A percentile compares a stretch with the other conserved stretches of the same genome.
Conservation (phyloP, 164 flowering plant genomes). For the Buxus sempervirens region DNA sequence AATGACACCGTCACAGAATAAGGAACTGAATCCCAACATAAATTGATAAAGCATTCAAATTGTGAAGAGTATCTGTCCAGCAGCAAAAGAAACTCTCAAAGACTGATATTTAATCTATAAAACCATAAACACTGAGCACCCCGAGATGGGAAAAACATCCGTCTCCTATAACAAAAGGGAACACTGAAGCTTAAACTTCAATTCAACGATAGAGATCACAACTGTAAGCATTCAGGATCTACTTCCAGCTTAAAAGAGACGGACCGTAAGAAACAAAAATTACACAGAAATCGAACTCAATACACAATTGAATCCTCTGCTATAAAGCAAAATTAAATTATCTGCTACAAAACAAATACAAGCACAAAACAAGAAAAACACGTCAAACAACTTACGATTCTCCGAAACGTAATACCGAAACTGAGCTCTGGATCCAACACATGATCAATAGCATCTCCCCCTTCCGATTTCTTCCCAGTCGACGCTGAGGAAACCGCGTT, state of each 20-base stretch:
- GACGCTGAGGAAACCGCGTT: background rate
- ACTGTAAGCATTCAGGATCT: no score
- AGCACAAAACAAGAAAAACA: background rate
- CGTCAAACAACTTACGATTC: slow-evolving; percentile 56
- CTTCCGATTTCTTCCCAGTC: slow-evolving; percentile 33
- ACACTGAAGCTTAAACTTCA: background rate
- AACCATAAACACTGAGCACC: background rate
- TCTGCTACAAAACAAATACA: background rate
- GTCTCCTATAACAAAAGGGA: no score
- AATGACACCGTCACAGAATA: background rate
- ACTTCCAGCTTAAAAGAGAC: no score
- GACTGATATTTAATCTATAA: background rate
- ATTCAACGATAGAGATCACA: no score
- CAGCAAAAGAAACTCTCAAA: background rate
- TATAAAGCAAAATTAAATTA: background rate
- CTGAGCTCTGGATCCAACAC: slow-evolving; percentile 74
- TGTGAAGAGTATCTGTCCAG: no score
- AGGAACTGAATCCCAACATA: background rate
- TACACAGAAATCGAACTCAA: no score
- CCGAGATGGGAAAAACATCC: no score
- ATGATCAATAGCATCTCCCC: slow-evolving; percentile 25
- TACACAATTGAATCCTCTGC: no score
- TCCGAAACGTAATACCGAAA: slow-evolving; percentile 50
- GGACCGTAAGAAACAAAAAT: no score
- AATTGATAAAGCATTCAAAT: background rate